These are phyloP conservation scores for Xanthoconium purpureum DNA, from an alignment of 768 basidiomycete genomes.

Conservation along the genomic window DNA sequence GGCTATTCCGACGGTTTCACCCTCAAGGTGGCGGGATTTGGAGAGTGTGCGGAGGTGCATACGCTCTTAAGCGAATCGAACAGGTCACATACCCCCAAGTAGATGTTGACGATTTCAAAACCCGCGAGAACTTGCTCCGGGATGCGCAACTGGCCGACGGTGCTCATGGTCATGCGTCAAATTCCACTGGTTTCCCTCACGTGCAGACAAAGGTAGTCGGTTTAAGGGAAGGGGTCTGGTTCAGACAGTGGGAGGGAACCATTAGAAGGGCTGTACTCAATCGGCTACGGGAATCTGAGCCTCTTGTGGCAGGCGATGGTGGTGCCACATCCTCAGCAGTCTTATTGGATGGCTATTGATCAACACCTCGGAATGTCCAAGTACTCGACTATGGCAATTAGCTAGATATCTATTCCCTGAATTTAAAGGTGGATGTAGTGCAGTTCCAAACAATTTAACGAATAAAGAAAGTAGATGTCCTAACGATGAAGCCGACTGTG, in stretches of 20 bases:
- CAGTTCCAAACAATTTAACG: slow-evolving; percentile 12
- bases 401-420: slow-evolving; percentile 4
- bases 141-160: not conserved
- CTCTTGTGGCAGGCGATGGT: slow-evolving; percentile 33
- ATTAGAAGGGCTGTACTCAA: slow-evolving; percentile 58
- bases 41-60: slow-evolving; percentile 74
- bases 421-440: slow-evolving; percentile 7
- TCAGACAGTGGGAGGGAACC: slow-evolving; percentile 68
- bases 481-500: not conserved
- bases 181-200: slow-evolving; percentile 30
- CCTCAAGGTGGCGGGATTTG: slow-evolving; percentile 67
- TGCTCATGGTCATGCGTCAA: slow-evolving; percentile 10
- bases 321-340: slow-evolving; percentile 9
- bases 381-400: not conserved
- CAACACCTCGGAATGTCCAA: not conserved
- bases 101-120: slow-evolving; percentile 1
- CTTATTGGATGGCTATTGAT: slow-evolving; percentile 27
- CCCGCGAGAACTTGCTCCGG: slow-evolving; percentile 1
- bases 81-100: slow-evolving; percentile 14
- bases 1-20: slow-evolving; percentile 74
- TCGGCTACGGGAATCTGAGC: slow-evolving; percentile 36
- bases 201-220: slow-evolving; percentile 47
- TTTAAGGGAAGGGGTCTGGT: slow-evolving; percentile 74
- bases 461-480: slow-evolving; percentile 18
- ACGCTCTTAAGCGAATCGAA: slow-evolving; percentile 55